phyloP scores from a whole-genome alignment of 768 basidiomycete species.

The Omphalotus guepiniiformis region DNA sequence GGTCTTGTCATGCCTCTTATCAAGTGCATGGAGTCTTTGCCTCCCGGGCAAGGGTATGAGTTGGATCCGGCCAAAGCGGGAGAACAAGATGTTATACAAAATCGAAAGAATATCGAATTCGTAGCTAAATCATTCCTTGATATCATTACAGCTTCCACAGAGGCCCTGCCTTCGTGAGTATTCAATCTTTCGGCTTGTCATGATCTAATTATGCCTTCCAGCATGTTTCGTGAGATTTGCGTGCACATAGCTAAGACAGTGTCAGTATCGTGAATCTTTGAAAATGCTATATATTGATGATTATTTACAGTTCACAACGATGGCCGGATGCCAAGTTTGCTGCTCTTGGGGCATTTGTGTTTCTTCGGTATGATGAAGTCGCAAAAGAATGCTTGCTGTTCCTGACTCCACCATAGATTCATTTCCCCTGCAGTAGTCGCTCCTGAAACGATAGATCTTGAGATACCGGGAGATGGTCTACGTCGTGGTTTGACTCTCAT shows the following conservation, averaged over 20 bases:
- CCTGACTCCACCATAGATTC: constrained; percentile 47
- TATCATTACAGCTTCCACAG: constrained; percentile 66
- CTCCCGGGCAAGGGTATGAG: constrained; percentile 71
- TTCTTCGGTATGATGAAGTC: constrained; percentile 54
- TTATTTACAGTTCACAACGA: constrained; percentile 42
- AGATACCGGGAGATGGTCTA: constrained; percentile 64
- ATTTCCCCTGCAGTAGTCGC: constrained; percentile 88
- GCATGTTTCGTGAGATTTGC: constrained; percentile 85
- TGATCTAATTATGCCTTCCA: constrained; percentile 24
- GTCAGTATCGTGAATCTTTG: constrained; percentile 39
- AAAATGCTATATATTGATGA: neutral
- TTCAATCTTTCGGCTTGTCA: neutral
- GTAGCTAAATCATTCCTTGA: constrained; percentile 74
- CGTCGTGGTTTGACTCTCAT: constrained; percentile 82
- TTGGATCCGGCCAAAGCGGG: constrained; percentile 63
- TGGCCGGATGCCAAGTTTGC: constrained; percentile 82
- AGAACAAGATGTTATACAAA: constrained; percentile 60
- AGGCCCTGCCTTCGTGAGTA: constrained; percentile 70
- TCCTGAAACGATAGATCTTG: constrained; percentile 81
- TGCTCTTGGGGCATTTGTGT: constrained; percentile 87
- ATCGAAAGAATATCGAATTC: constrained; percentile 65
- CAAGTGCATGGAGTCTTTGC: constrained; percentile 67
- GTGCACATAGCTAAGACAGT: constrained; percentile 75
- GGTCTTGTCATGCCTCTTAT: constrained; percentile 74
- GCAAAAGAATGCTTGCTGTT: neutral